phyloP scores from a whole-genome alignment of 495 filamentous ascomycete genomes.

The Beverwykella pulmonaria region DNA sequence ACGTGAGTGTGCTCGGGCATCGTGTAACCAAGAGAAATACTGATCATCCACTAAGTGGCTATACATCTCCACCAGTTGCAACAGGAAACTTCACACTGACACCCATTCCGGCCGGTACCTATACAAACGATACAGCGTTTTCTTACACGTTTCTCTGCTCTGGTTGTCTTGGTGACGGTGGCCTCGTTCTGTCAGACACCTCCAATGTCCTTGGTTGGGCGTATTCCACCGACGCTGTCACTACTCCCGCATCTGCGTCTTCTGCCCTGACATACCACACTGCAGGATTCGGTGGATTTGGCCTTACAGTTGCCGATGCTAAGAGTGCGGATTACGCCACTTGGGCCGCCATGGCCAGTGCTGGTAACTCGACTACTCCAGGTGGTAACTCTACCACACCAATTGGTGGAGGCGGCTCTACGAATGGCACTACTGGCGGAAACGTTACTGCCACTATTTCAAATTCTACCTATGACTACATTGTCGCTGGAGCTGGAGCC shows the following conservation, averaged over 20 bases:
- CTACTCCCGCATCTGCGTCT: slow-evolving; percentile 28
- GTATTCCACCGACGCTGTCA: slow-evolving; percentile 31
- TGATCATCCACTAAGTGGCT: slow-evolving; percentile 26
- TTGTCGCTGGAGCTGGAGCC: slow-evolving; percentile 46
- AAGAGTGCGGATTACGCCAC: slow-evolving; percentile 14
- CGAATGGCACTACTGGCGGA: slow-evolving; percentile 3
- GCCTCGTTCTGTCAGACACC: slow-evolving; percentile 32
- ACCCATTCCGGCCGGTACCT: slow-evolving; percentile 46
- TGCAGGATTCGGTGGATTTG: slow-evolving; percentile 21
- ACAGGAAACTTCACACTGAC: slow-evolving; percentile 37
- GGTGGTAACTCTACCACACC: slow-evolving; percentile 10
- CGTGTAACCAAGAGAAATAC: not conserved
- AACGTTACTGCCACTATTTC: slow-evolving; percentile 20
- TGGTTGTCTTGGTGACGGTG: slow-evolving; percentile 38
- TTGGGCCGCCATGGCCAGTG: slow-evolving; percentile 14
- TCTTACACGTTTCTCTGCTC: slow-evolving; percentile 49
- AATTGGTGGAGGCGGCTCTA: slow-evolving; percentile 10
- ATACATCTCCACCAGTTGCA: slow-evolving; percentile 29
- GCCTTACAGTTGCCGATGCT: slow-evolving; percentile 20
- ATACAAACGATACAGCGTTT: slow-evolving; percentile 45
- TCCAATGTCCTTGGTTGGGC: slow-evolving; percentile 43
- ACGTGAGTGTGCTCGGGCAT: slow-evolving; percentile 12
- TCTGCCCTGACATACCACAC: slow-evolving; percentile 27
- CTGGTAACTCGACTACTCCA: slow-evolving; percentile 12
- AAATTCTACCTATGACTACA: slow-evolving; percentile 40